Evolutionary conservation across 2,329 filamentous ascomycete genomes (phyloP), one percentile per base, ranked within the genome.

Genomic region (Verticillium zaregamsianum): DNA sequence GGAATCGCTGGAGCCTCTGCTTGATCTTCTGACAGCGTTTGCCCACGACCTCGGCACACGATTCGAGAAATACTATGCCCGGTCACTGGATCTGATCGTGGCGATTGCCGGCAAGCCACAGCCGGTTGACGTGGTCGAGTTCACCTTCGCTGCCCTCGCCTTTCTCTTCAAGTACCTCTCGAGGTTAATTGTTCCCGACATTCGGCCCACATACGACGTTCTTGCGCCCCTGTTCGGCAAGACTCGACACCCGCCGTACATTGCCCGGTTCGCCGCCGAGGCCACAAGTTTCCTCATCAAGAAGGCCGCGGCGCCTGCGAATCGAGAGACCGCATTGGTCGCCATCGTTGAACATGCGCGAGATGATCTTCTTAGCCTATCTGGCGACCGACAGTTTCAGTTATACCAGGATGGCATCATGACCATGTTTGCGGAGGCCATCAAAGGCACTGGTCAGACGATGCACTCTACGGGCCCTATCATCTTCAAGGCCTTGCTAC

Each of bases 121-220:
- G 61, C 90, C 91, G 70, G 88, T 91, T 31, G 91, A 93, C 65
- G 93, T 96, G n/a, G 91, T 98, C 58, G 95, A 99, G 77, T 98
- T 94, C 93, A 94, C 92, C 58, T 99, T 99, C 77, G 92, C 90
- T 14, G 93, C 92, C 68, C 81, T 99, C 61, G 93, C 95, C 55
- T 99, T 96, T 82, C 82, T 98, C 49, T 97, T 99, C 85, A 99
- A 99, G 73, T 98, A 98, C 71, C 85, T 99, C 5, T 96, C 93
- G 2, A 88, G 92, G 66, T 83, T 98, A 0, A 77, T 99, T 25
- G 90, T 95, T 0, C 90, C 92, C 4, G 91, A 99, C 71, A 77
- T 99, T 65, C 83, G 91, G 64, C 92, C 94, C 56, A 89, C 96
- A 2, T 93, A 92, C 72, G 86, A 92, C 70, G 86, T 95, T 59